Evolutionary conservation across 176 grass and related monocot genomes (phyloP).

Genomic region (Poa annua): DNA sequence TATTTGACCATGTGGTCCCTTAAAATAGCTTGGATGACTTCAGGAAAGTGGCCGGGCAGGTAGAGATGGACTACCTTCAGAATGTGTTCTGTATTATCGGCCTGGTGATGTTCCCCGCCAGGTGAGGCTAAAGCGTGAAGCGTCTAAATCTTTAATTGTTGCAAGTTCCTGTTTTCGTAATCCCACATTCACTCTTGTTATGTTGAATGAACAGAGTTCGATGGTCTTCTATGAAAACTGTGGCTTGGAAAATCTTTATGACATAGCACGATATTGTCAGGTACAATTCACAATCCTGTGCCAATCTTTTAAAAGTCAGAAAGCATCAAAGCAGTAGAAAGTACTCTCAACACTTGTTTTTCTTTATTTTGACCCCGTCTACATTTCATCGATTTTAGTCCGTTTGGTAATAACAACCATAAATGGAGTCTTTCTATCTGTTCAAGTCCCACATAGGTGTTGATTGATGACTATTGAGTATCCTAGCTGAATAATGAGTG

Average conservation of each 20-base stretch:
- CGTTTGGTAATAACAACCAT: slow-evolving; percentile 29
- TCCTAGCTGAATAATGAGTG: slow-evolving; percentile 19
- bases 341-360: slow-evolving; percentile 26
- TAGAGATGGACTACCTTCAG: slow-evolving; percentile 87
- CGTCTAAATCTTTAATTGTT: slow-evolving; percentile 29
- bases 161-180: slow-evolving; percentile 28
- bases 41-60: slow-evolving; percentile 92
- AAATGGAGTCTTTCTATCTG: too few relatives aligned
- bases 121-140: slow-evolving; percentile 48
- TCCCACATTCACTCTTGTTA: slow-evolving; percentile 23
- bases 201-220: slow-evolving; percentile 67
- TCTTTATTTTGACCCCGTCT: slow-evolving; percentile 9
- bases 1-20: neutral
- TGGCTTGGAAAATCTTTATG: slow-evolving; percentile 96
- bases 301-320: neutral
- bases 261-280: slow-evolving; percentile 88
- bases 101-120: slow-evolving; percentile 81
- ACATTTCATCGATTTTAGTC: slow-evolving; percentile 24
- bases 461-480: slow-evolving; percentile 1
- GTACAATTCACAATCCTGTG: slow-evolving; percentile 44
- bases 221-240: slow-evolving; percentile 98
- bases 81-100: slow-evolving; percentile 88
- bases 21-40: slow-evolving; percentile 34
- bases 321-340: slow-evolving; percentile 30
- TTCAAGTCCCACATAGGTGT: neutral